Base-by-base conservation (phyloP, 2,329 filamentous ascomycete species). In the Fonsecaea erecta region DNA sequence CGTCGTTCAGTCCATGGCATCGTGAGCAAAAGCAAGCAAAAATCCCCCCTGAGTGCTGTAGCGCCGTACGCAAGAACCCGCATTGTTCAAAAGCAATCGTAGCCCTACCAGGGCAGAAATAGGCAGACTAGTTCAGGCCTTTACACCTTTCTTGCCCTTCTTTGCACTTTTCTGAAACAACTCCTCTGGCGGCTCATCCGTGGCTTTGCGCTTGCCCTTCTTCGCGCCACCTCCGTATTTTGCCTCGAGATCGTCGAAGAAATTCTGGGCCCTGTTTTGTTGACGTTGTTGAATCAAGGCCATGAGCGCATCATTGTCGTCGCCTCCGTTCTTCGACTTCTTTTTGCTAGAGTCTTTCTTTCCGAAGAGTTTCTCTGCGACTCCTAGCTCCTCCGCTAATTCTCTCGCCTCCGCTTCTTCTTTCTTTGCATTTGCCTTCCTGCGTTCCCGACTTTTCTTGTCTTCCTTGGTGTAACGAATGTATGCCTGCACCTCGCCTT, bases 381-480 rank as follows among this genome's bases (percentile, higher is more conserved):
- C 84, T 2, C 90, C 90, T 2, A 94, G 76, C 76, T 94, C 86
- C 76, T 90, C 89, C 0, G 90, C 90, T 66, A 90, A 84, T 66
- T 90, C 87, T 74, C 90, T 87, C 0, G 93, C 92, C 77, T 94
- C 90, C 18, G 83, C 80, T 0, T 83, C 87, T 74, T 96, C 91
- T 51, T 84, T 84, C 72, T 84, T 83, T 0, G 90, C 91, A 11
- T 81, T 82, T 73, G 85, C 87, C 63, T 84, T 74, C 48, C 91
- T 82, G 51, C 82, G 81, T 62, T 86, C 78, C 65, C 85, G 85
- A 60, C 86, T 85, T 73, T 83, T 86, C 72, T 88, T 87, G n/a
- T 83, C 85, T 79, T 97, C 93, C 28, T 88, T 84, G 1, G 85
- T 86, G 75, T 96, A 99, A 4, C 84, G 83, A 21, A 84, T 80